These are phyloP conservation scores for Chalciporus sp. DNA, from an alignment of 1,284 basidiomycete species.

Conservation along the genomic window DNA sequence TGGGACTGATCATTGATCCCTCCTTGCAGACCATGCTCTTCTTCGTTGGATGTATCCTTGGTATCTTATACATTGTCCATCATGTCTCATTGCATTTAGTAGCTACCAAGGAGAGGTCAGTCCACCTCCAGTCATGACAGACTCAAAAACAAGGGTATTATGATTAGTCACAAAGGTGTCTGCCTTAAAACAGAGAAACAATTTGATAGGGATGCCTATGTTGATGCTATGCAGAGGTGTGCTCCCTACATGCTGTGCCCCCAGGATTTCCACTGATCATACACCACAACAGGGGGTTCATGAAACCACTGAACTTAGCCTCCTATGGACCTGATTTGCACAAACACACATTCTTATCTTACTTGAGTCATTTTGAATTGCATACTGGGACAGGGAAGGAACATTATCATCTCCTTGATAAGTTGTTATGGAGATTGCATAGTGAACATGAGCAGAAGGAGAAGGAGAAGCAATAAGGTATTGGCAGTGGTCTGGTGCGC, in stretches of 20 bases:
- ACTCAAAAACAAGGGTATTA: constrained; percentile 56
- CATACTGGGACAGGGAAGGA: too few species aligned
- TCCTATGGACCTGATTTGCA: constrained; percentile 19
- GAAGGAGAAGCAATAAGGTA: neutral
- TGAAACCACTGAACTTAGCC: constrained; percentile 26
- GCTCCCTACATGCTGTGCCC: neutral
- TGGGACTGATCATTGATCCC: neutral
- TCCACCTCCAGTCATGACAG: constrained; percentile 33
- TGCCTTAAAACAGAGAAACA: constrained; percentile 62
- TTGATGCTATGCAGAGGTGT: constrained; percentile 73
- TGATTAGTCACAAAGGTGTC: constrained; percentile 57
- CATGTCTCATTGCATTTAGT: constrained; percentile 42
- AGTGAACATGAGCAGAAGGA: neutral
- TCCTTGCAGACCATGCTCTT: constrained; percentile 46
- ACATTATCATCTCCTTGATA: constrained; percentile 5
- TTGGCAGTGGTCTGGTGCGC: too few species aligned
- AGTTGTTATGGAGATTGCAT: constrained; percentile 5
- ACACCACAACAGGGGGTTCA: constrained; percentile 20
- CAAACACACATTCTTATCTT: constrained; percentile 13
- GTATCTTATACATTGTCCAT: constrained; percentile 37
- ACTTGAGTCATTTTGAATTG: neutral
- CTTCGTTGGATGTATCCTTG: constrained; percentile 46
- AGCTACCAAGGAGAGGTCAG: constrained; percentile 51
- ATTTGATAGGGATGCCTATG: constrained; percentile 61
- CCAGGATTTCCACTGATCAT: neutral